phyloP scores from a whole-genome alignment of 2,329 filamentous ascomycete genomes.

The Periconia digitata region DNA sequence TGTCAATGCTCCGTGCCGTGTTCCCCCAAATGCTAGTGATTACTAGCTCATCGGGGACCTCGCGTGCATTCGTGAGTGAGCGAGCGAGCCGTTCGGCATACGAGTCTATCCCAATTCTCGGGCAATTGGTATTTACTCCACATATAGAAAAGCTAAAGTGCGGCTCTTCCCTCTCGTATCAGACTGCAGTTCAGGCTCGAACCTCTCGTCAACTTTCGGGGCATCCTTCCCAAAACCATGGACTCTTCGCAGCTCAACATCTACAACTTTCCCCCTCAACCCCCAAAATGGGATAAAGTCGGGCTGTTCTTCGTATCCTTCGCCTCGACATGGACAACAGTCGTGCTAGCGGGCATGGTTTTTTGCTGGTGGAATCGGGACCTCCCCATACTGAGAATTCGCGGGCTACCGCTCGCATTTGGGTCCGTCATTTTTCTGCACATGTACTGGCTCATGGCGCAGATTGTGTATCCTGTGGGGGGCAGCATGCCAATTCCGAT shows the following conservation, averaged over 20 bases:
- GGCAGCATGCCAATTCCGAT: constrained; percentile 14
- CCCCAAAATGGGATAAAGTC: constrained; percentile 15
- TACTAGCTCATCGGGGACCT: too few species aligned
- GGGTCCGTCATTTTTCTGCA: constrained; percentile 17
- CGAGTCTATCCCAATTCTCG: too few species aligned
- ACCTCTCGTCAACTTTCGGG: too few species aligned
- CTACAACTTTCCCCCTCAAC: constrained; percentile 16
- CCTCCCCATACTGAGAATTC: constrained; percentile 15
- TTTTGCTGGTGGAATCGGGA: constrained; percentile 19
- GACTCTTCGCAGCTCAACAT: constrained; percentile 6
- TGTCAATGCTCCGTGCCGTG: too few species aligned
- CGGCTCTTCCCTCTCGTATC: too few species aligned
- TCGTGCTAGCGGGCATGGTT: constrained; percentile 15
- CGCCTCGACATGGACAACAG: constrained; percentile 16
- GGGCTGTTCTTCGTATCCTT: constrained; percentile 18
- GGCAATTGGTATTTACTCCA: too few species aligned
- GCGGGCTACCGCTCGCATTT: constrained; percentile 16
- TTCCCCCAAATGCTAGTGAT: too few species aligned
- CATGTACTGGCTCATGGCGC: constrained; percentile 20
- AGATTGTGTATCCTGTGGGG: constrained; percentile 16
- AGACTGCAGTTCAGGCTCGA: too few species aligned
- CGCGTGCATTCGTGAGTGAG: too few species aligned
- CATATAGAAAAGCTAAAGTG: too few species aligned
- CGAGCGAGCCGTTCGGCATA: too few species aligned
- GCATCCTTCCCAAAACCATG: too few species aligned